phyloP scores from a whole-genome alignment of 495 filamentous ascomycete genomes.

The Letharia columbiana region DNA sequence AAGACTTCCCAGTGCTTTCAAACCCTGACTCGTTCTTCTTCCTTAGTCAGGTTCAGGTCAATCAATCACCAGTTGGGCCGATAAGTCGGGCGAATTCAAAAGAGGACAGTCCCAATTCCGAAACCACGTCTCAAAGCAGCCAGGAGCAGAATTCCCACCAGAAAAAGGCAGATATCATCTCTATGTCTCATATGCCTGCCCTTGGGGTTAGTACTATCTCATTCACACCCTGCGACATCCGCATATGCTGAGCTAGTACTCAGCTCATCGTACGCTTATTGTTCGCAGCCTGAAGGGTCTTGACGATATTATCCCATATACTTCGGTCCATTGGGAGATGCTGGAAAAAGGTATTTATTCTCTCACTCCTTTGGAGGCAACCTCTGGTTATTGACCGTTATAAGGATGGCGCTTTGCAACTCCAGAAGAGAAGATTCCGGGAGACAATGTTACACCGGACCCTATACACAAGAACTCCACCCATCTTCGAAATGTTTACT shows the following conservation, averaged over 20 bases:
- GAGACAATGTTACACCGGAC: constrained; percentile 46
- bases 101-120: constrained; percentile 64
- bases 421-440: constrained; percentile 51
- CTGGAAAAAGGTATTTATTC: constrained; percentile 43
- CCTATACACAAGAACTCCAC: constrained; percentile 45
- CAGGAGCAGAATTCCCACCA: constrained; percentile 54
- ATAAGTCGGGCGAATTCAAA: constrained; percentile 83
- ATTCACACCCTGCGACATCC: background rate
- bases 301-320: constrained; percentile 56
- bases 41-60: constrained; percentile 29
- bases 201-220: constrained; percentile 48
- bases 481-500: constrained; percentile 53
- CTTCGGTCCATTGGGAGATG: constrained; percentile 62
- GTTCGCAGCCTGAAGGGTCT: constrained; percentile 59
- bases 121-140: constrained; percentile 57
- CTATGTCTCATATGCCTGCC: constrained; percentile 66
- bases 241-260: constrained; percentile 9
- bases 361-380: background rate
- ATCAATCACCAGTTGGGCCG: constrained; percentile 76
- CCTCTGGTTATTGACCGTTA: constrained; percentile 3
- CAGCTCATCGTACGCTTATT: constrained; percentile 59
- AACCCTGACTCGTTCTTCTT: background rate
- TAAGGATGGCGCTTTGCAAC: constrained; percentile 76
- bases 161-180: constrained; percentile 64
- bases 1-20: background rate